Conservation (phyloP, 2,329 filamentous ascomycete genomes). For the Phoma sp. region DNA sequence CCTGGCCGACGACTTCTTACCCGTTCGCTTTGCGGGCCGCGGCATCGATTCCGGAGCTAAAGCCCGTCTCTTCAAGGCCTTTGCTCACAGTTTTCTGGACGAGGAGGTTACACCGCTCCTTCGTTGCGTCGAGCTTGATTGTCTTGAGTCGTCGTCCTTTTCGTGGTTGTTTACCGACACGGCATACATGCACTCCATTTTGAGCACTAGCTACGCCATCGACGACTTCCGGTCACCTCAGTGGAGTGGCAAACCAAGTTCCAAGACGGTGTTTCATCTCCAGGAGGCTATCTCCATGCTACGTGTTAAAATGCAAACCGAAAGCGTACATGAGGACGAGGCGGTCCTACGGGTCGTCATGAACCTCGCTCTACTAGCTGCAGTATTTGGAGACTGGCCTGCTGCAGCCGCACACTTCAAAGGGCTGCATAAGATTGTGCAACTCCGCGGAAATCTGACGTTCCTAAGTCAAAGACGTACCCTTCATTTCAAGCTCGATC, state of each 20-base stretch:
- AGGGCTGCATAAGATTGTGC: conserved; percentile 19
- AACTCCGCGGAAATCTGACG: conserved; percentile 15
- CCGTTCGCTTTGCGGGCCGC: conserved; percentile 7
- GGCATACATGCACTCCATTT: conserved; percentile 18
- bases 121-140: conserved; percentile 16
- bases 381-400: conserved; percentile 18
- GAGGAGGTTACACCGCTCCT: conserved; percentile 15
- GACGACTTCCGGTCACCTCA: conserved; percentile 13
- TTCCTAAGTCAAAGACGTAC: conserved; percentile 14
- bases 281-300: conserved; percentile 16
- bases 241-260: conserved; percentile 10
- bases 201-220: conserved; percentile 16
- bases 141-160: conserved; percentile 10
- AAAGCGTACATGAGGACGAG: conserved; percentile 17
- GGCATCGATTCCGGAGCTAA: conserved; percentile 9
- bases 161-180: conserved; percentile 15
- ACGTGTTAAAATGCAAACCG: conserved; percentile 8
- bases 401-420: conserved; percentile 19
- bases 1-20: conserved; percentile 1
- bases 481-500: conserved; percentile 26
- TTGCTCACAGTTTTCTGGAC: conserved; percentile 10
- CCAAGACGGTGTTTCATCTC: conserved; percentile 16
- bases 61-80: conserved; percentile 12
- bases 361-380: conserved; percentile 18
- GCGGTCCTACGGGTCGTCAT: conserved; percentile 20